Percentiles rank a stretch among this genome's conserved stretches.
phyloP scores from a whole-genome alignment of 176 grass and related monocot species.

The Elymus sibiricus region DNA sequence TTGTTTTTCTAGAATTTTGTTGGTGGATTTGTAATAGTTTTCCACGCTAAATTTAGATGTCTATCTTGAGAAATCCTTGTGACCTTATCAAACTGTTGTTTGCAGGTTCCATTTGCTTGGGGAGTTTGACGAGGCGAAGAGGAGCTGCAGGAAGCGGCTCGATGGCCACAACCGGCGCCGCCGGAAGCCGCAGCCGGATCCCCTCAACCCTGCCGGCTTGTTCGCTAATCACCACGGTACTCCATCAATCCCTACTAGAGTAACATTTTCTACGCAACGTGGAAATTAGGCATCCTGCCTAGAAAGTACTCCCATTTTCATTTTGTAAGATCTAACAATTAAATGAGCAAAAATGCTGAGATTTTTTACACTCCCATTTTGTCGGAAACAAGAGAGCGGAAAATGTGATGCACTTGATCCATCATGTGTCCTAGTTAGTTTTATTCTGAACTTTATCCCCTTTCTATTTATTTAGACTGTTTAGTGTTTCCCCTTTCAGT shows the following conservation, averaged over 20 bases:
- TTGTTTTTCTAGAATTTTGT: background rate
- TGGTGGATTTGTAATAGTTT: background rate
- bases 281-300: background rate
- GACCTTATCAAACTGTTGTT: background rate
- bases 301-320: background rate
- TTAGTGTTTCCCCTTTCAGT: background rate
- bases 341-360: background rate
- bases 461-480: slow-evolving; percentile 5
- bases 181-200: slow-evolving; percentile 67
- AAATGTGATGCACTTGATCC: background rate
- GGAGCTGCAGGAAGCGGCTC: slow-evolving; percentile 88
- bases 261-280: background rate
- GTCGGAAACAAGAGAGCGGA: background rate
- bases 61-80: background rate
- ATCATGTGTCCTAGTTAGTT: background rate
- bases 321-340: background rate
- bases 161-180: slow-evolving; percentile 81
- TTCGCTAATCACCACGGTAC: slow-evolving; percentile 72
- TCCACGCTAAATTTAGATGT: background rate
- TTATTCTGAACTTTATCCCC: background rate
- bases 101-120: slow-evolving; percentile 76
- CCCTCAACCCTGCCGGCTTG: slow-evolving; percentile 49
- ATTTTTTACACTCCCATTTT: slow-evolving; percentile 4
- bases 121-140: slow-evolving; percentile 86
- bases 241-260: background rate